Evolutionary conservation across 2,329 filamentous ascomycete species (phyloP).

Genomic region (Venturia carpophila): DNA sequence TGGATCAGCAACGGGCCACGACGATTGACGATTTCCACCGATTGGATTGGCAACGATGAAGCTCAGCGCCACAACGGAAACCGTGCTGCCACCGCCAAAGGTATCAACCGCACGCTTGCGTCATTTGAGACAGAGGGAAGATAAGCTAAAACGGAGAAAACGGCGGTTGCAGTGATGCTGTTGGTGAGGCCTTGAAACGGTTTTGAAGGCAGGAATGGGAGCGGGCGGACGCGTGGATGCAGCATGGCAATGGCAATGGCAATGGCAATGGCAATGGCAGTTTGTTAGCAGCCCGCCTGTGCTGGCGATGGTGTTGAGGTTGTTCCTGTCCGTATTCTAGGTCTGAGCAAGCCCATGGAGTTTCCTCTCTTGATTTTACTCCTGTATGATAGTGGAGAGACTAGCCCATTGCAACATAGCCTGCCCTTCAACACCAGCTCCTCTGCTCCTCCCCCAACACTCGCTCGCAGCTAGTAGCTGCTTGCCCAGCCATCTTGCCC

Average conservation of each 20-base stretch:
- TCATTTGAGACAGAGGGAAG: not conserved
- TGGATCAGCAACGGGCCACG: not conserved
- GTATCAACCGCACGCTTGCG: not conserved
- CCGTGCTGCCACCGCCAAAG: not conserved
- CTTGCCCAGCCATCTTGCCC: not conserved
- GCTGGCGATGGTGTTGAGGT: too few relatives aligned
- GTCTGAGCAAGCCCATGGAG: too few relatives aligned
- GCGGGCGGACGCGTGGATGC: not conserved
- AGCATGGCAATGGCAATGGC: not conserved
- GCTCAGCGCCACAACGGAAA: not conserved
- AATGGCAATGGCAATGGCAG: too few relatives aligned
- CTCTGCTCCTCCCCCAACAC: not conserved
- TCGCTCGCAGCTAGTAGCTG: not conserved
- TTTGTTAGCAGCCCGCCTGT: too few relatives aligned
- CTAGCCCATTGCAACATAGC: not conserved
- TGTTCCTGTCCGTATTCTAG: too few relatives aligned
- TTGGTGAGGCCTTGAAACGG: not conserved
- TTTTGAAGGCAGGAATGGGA: not conserved
- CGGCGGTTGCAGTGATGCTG: not conserved
- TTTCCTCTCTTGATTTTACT: too few relatives aligned
- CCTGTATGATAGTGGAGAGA: not conserved
- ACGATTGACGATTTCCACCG: too few relatives aligned
- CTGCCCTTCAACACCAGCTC: not conserved
- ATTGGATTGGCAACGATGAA: not conserved
- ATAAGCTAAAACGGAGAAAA: not conserved